Base-by-base conservation (phyloP, 805 yeast genomes). In the Diddensiella caesifluorescens region DNA sequence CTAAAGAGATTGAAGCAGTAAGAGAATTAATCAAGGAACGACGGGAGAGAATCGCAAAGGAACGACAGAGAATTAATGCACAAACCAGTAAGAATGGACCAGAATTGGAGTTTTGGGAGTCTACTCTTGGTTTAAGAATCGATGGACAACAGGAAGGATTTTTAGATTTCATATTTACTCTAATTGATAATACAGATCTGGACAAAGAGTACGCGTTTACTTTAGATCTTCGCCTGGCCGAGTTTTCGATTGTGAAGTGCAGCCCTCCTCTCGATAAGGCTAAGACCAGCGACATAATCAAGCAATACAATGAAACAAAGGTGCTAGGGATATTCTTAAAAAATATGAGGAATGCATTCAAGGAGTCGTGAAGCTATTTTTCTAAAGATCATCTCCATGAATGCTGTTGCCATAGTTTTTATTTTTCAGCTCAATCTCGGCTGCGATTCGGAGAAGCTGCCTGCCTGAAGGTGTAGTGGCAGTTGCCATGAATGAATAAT, bases 81-180 rank as follows among this genome's bases (percentile, higher is more conserved):
- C 84, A 80, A 52, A 61, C 69, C 5, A 63, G 62, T 22, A 63
- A 62, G 30, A 77, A 78, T 44, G 61, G 63, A 12, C 77, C 77
- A 0, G 85, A 80, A 53, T 62, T 76, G 30, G 42, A 61, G 13
- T 64, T 70, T 30, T 76, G 71, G 59, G 83, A 80, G 46, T 57
- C 64, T 28, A 61, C 75, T 37, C 60, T 79, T 33, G 86, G 87
- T 1, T 54, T 80, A 42, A 62, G 63, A 26, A 69, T 80, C 15
- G 76, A 73, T 41, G 78, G 77, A 3, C 57, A 74, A 1, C 59
- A 62, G 15, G 70, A 68, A 5, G 75, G 72, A 40, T 49, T 68
- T 25, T 54, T 80, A 33, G 61, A 59, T 44, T 75, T 80, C 51
- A 60, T 64, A 2, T 80, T 79, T 52, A 57, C 56, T 1, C 72